Base-by-base conservation (phyloP, 768 basidiomycete genomes). In the Phlegmacium glaucopus region DNA sequence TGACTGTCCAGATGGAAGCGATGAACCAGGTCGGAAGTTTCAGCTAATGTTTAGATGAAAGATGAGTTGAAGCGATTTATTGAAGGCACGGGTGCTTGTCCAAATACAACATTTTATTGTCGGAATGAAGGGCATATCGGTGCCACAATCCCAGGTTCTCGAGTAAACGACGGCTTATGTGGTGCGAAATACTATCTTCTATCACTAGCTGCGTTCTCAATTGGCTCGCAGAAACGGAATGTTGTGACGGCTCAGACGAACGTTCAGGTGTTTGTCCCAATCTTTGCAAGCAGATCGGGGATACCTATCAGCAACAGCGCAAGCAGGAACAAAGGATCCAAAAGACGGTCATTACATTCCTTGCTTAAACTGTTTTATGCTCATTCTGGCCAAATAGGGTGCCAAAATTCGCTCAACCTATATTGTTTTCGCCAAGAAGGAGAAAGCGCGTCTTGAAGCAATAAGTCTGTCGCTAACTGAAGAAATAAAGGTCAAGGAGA, bases 161-260 rank as follows among this genome's bases (percentile, higher is more conserved):
- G 90, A 54, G 94, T 99, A 10, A 85, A 82, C 37, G 95, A 99
- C 63, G 94, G 95, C 1, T 75, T 97, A 18, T 99, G 95, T 64
- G 94, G 93, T 92, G 61, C 15, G 87, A 71, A 9, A 22, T 32
- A 28, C 3, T 10, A 26, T 5, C 32, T n/a, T 13, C 11, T 1
- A 15, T 5, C 35, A 10, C 35, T 25, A 11, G 27, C 16, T 27
- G 18, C 9, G 29, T 25, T 42, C 56, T 66, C 35, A 70, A 39
- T 16, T 4, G 9, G 9, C 12, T 4, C 15, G 5, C 54, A 96
- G 95, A 99, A 63, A 76, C 79, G 1, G 81, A 91, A 61, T 99
- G 95, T 58, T 99, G 95, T 60, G 95, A 99, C 56, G 95, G 95
- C 10, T 92, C 93, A 0, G 95, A 99, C 66, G 96, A 99, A 68